Evolutionary conservation across 2,329 filamentous ascomycete genomes (phyloP).

Genomic region (Pestalotiopsis sp.): DNA sequence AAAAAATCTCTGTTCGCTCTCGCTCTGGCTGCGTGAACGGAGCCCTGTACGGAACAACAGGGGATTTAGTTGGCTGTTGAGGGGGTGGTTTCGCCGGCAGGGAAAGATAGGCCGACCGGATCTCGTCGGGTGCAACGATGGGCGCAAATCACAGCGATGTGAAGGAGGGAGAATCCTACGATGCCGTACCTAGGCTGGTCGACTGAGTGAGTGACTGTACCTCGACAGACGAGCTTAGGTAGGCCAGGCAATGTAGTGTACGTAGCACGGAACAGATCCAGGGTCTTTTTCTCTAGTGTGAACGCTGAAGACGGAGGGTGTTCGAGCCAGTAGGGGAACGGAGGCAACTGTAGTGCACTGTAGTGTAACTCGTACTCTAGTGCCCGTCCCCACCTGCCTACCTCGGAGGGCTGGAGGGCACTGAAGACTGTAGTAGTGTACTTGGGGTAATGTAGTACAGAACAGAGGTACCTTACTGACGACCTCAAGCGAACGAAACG

Average conservation of each 20-base stretch:
- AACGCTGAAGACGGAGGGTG: too few relatives aligned
- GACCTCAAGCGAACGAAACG: background rate
- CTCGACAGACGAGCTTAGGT: too few relatives aligned
- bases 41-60: background rate
- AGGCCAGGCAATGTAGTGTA: too few relatives aligned
- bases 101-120: conserved; percentile 10
- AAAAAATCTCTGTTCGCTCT: background rate
- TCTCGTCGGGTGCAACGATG: conserved; percentile 7
- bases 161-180: background rate
- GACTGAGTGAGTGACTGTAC: too few relatives aligned
- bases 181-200: background rate
- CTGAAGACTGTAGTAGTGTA: too few relatives aligned
- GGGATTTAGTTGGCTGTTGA: background rate
- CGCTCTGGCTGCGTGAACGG: background rate
- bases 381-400: conserved; percentile 11
- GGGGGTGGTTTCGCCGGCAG: conserved; percentile 5
- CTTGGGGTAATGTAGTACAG: background rate
- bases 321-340: too few relatives aligned
- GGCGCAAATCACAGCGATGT: background rate
- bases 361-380: background rate
- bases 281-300: too few relatives aligned
- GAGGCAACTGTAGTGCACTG: background rate
- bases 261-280: too few relatives aligned
- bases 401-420: background rate
- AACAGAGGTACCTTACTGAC: background rate